Evolutionary conservation across 2,329 filamentous ascomycete genomes (phyloP), one percentile per base, ranked within the genome.

Genomic region (Passalora sequoiae): DNA sequence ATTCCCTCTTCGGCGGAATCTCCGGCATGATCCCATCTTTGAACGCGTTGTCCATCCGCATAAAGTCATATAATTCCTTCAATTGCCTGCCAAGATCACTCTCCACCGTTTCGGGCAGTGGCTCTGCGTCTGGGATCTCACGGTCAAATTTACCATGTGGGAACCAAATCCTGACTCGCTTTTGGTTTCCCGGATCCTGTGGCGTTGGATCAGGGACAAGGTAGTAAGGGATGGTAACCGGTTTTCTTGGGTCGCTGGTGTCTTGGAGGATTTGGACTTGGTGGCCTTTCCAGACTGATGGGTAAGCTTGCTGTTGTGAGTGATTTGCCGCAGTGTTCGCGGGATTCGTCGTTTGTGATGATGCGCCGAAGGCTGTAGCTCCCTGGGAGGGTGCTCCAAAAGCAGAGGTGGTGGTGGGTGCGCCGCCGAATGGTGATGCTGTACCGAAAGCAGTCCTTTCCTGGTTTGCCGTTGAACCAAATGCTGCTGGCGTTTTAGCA

Each of bases 1-100:
- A 91, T 59, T 91, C 87, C 49, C 80, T 74, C 65, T 81, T 82
- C 0, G 89, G 89, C 15, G 89, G 86, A 33, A 88, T 68, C 55
- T 84, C 74, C 0, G 89, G 89, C 69, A 95, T 84, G 5, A 81
- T 57, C 0, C 82, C 83, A 25, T 80, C 79, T 30, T 76, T 73
- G 63, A 94, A 95, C 22, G 63, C 66, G 0, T 86, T 86, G 15
- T 77, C 77, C 50, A 78, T 71, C 33, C 74, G 69, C 60, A 89
- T 81, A 32, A 75, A 71, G 46, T 71, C 69, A 68, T 89, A 94
- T 33, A 78, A 74, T 27, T 71, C 72, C 58, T 77, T 77, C 28
- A 80, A 44, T 12, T 59, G 57, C 48, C 68, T 66, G 0, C 71
- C 69, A 15, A 78, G 74, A 44, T 73, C 75, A 2, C 80, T 73